Conservation (phyloP, 208 protist species). For the Wallacemonas sp. region DNA sequence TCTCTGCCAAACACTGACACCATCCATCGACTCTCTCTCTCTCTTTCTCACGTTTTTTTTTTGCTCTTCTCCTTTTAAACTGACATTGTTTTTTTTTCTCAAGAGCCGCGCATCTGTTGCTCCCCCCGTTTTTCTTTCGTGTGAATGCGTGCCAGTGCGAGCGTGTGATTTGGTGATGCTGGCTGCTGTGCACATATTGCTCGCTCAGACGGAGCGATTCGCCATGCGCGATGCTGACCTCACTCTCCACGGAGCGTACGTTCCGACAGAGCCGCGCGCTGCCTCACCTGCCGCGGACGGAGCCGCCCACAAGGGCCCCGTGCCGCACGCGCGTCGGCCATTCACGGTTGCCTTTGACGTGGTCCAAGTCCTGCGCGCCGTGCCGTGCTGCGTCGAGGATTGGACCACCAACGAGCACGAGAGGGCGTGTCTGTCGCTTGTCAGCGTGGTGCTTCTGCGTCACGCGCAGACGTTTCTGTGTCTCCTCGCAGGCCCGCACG, state of each 20-base stretch:
- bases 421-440: conserved; percentile 15
- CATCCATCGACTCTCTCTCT: too few species aligned
- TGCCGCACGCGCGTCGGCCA: neutral
- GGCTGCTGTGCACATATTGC: conserved; percentile 1
- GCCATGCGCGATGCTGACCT: neutral
- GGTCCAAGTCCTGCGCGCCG: conserved; percentile 28
- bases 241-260: conserved; percentile 9
- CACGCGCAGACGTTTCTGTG: conserved; percentile 24
- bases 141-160: too few species aligned
- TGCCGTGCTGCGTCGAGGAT: conserved; percentile 24
- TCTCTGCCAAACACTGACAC: too few species aligned
- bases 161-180: conserved; percentile 16
- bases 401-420: neutral
- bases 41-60: too few species aligned
- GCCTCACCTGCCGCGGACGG: neutral
- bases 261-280: neutral
- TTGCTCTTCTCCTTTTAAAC: too few species aligned
- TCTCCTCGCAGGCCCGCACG: conserved; percentile 19
- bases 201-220: neutral
- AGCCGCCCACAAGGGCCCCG: neutral
- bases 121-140: too few species aligned
- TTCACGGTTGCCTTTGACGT: conserved; percentile 26
- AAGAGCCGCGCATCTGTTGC: too few species aligned
- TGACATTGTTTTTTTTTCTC: too few species aligned
- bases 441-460: conserved; percentile 23